Evolutionary conservation across 805 yeast species (phyloP).

Genomic region (Candida ipomoeae): DNA sequence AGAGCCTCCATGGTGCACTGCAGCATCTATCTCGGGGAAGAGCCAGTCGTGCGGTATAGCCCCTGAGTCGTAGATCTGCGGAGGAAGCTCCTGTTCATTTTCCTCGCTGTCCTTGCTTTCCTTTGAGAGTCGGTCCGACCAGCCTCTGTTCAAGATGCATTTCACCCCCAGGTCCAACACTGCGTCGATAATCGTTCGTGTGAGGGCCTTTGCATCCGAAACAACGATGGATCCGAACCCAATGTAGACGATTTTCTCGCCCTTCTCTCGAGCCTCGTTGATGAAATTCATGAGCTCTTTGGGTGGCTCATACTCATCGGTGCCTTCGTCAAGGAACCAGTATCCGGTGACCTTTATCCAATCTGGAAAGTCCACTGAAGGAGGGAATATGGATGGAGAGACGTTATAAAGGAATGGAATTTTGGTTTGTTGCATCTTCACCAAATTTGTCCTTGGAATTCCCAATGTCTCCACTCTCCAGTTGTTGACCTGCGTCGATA

Average conservation of each 20-base stretch:
- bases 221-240: constrained; percentile 97
- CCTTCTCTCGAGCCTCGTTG: constrained; percentile 50
- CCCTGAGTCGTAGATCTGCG: constrained; percentile 64
- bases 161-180: constrained; percentile 76
- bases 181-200: constrained; percentile 73
- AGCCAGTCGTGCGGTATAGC: constrained; percentile 91
- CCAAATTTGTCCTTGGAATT: constrained; percentile 66
- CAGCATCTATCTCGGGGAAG: constrained; percentile 83
- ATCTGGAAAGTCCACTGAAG: constrained; percentile 88
- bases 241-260: constrained; percentile 76
- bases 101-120: constrained; percentile 11
- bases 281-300: constrained; percentile 56
- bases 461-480: constrained; percentile 75
- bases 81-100: constrained; percentile 52
- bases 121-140: constrained; percentile 73
- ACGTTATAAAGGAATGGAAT: constrained; percentile 88
- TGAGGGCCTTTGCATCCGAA: constrained; percentile 70
- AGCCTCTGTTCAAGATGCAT: constrained; percentile 87
- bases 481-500: constrained; percentile 75
- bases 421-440: constrained; percentile 65
- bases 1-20: constrained; percentile 96
- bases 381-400: constrained; percentile 85
- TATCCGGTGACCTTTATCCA: constrained; percentile 97
- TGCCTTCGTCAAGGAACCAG: constrained; percentile 81
- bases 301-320: constrained; percentile 55